These are phyloP conservation scores for Fusarium clavum DNA, from an alignment of 2,329 filamentous ascomycete genomes.

Conservation along the genomic window DNA sequence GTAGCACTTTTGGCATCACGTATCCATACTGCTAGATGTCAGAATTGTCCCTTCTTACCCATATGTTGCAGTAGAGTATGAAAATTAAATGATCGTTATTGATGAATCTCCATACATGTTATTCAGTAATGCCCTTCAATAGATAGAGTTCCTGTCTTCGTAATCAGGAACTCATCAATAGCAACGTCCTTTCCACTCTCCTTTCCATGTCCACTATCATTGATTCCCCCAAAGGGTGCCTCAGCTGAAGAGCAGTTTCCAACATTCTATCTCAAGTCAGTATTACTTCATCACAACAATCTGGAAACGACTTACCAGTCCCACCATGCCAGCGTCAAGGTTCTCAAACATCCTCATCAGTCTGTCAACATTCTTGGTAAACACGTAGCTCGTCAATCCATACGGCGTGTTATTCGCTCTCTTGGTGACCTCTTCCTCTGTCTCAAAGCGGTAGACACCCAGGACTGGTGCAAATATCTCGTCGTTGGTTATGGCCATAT, in stretches of 20 bases:
- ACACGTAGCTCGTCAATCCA: background rate
- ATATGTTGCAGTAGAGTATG: background rate
- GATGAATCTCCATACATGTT: background rate
- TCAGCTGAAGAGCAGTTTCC: background rate
- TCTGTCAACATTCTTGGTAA: background rate
- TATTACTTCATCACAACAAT: background rate
- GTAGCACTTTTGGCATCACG: too few species aligned
- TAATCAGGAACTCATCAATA: background rate
- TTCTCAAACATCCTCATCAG: background rate
- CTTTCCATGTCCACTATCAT: background rate
- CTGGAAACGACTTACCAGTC: background rate
- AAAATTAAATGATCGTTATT: fast-evolving
- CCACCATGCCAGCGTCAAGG: background rate
- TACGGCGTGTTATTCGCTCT: background rate
- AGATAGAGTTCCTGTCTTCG: background rate
- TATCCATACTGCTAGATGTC: too few species aligned
- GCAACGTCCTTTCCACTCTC: constrained; percentile 3
- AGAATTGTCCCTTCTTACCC: too few species aligned
- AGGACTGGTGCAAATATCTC: background rate
- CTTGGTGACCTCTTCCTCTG: background rate
- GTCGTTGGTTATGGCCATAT: background rate
- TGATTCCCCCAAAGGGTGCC: background rate
- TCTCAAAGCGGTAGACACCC: background rate
- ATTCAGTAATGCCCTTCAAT: background rate
- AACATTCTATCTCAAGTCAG: background rate